These are phyloP conservation scores for Comarum palustre DNA, from an alignment of 306 rosid genomes.

Conservation along the genomic window DNA sequence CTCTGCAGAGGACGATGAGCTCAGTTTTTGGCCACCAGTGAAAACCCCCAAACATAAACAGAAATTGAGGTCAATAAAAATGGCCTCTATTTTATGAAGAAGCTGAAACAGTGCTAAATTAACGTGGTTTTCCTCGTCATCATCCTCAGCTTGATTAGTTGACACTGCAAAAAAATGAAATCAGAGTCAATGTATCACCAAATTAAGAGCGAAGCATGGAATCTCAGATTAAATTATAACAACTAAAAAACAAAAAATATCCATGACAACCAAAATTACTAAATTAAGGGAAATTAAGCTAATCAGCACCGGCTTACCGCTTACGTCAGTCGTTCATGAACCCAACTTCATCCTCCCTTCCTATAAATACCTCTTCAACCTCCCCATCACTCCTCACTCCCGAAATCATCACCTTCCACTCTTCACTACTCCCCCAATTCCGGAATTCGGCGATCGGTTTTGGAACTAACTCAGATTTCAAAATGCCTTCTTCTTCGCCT, in stretches of 20 bases:
- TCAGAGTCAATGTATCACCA: not conserved
- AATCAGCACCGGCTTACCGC: not conserved
- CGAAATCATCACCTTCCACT: conserved; percentile 4
- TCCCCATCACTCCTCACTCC: conserved; percentile 25
- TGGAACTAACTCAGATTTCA: not conserved
- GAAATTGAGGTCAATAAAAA: not conserved
- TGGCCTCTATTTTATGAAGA: not conserved
- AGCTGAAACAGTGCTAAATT: not conserved
- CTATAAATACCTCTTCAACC: conserved; percentile 35
- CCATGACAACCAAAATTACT: conserved; percentile 28
- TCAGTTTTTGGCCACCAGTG: not conserved
- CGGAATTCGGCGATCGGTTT: not conserved
- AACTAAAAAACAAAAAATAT: conserved; percentile 2
- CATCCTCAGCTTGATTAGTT: not conserved
- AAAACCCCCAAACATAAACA: not conserved
- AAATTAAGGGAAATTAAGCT: not conserved
- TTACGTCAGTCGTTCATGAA: conserved; percentile 34
- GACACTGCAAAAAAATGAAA: not conserved
- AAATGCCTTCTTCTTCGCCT: conserved; percentile 43
- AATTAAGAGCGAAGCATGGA: conserved; percentile 6
- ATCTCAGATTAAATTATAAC: not conserved
- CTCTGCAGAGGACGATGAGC: conserved; percentile 3
- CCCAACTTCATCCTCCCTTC: conserved; percentile 7
- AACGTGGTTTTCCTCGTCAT: not conserved
- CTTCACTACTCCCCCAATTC: not conserved